Conservation (phyloP, 148 eudicot species). For the Heliosperma pusillum region DNA sequence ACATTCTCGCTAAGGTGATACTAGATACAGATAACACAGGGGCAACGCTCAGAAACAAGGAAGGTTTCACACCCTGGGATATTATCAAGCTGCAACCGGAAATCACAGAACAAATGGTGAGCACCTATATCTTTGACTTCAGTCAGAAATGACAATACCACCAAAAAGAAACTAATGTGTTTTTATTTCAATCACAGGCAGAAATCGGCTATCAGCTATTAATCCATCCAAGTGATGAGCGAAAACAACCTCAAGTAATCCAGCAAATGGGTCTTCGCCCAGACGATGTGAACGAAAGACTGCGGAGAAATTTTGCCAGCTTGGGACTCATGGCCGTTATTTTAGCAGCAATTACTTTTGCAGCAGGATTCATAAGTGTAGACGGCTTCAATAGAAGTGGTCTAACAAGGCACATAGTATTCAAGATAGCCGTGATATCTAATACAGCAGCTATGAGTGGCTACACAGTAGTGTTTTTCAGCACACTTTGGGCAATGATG, state of each 20-base stretch:
- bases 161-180: neutral
- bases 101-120: conserved; percentile 35
- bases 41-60: conserved; percentile 24
- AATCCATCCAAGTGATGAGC: conserved; percentile 27
- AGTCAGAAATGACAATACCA: neutral
- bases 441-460: conserved; percentile 43
- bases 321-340: conserved; percentile 36
- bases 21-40: conserved; percentile 28
- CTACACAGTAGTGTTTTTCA: conserved; percentile 40
- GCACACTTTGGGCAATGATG: conserved; percentile 39
- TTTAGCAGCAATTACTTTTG: conserved; percentile 41
- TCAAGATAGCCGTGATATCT: conserved; percentile 38
- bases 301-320: conserved; percentile 30
- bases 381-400: conserved; percentile 30
- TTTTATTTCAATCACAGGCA: conserved; percentile 17
- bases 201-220: conserved; percentile 41
- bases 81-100: conserved; percentile 34
- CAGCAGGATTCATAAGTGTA: conserved; percentile 31
- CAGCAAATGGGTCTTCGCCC: conserved; percentile 12
- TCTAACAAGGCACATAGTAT: conserved; percentile 23
- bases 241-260: conserved; percentile 16
- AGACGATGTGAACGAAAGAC: conserved; percentile 23
- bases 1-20: conserved; percentile 31
- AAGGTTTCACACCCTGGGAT: conserved; percentile 39
- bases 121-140: conserved; percentile 11